Evolutionary conservation across 2,329 filamentous ascomycete species (phyloP), one percentile per base, ranked within the genome.

Genomic region (Colletotrichum echinochloae): DNA sequence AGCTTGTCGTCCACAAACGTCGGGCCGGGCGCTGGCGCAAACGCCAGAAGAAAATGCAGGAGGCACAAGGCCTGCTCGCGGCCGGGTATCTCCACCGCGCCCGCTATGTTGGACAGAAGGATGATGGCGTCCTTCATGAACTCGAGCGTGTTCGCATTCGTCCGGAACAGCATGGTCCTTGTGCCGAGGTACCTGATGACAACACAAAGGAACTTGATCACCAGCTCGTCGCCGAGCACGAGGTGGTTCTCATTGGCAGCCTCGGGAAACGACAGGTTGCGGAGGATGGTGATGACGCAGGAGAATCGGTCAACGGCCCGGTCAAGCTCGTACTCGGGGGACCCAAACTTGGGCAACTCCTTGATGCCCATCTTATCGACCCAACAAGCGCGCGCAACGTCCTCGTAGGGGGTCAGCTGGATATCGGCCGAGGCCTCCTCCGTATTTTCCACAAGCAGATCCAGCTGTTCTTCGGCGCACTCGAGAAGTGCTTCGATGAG

Each of bases 61-160:
- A 98, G 85, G 76, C 93, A 94, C 48, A 94, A 85, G 0, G 95
- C 95, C 78, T 98, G 95, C 77, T 98, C 95, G 73, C 93, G 91
- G 26, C 92, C 92, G 1, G 94, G 92, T 48, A 99, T 85, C 77
- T 95, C 92, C 62, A 98, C 88, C 12, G 89, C 88, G 56, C 93
- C 90, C 9, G 94, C 91, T 57, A 97, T 89, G 79, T 99, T 98
- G 66, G 95, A 98, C 65, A 99, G 85, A 74, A 97, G 90, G 20
- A 94, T 91, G 68, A 98, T 89, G 37, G 94, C 85, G 79, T 99
- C 96, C 82, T 99, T 99, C 93, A 98, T 97, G 76, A 98, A 95
- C 80, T 99, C 96, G 74, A 98, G 84, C 0, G 93, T 96, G 80
- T 98, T 97, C 77, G 88, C 86, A 74, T 96, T 88, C 4, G 91